Base-by-base conservation (phyloP, 805 yeast genomes). In the Sugiyamaella valdiviana region DNA sequence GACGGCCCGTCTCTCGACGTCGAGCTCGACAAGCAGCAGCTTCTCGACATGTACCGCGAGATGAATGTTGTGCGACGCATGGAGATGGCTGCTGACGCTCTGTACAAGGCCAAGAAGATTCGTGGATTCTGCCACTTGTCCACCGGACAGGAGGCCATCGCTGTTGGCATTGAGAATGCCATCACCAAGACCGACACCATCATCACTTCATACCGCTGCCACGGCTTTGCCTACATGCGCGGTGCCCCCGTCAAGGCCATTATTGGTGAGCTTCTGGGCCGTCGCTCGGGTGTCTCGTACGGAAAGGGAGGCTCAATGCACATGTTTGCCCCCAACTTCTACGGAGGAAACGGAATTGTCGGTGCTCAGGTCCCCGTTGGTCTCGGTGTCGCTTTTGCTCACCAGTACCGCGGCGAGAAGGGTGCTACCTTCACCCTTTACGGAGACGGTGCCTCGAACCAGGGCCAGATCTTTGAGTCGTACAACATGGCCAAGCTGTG, bases 241-340 rank as follows among this genome's bases (percentile, higher is more conserved):
- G 99, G 99, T 57, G 86, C 95, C 19, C 74, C 95, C 16, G 95
- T 90, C 58, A 81, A 85, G 71, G 83, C 77, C 51, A 95, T 93
- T 49, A 73, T 93, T 59, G 98, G 95, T 55, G 99, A 93, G 75
- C 78, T 93, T 69, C 85, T 93, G 91, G 99, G 99, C 63, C 85
- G 84, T 75, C 83, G 95, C 75, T 74, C 83, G 50, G 98, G 99
- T 77, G 95, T 86, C 53, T 85, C 97, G 39, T 83, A 74, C 73
- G 99, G 99, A 75, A 93, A 93, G 74, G 99, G 99, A 76, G 99
- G 99, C 62, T 93, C 99, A 57, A 93, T 93, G 99, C 99, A 93
- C 76, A 86, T 93, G 90, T 93, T 83, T 69, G 86, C 95, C 43
- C 82, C 83, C 42, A 95, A 95, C 53, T 93, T 93, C 78, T 93